phyloP scores from a whole-genome alignment of 495 filamentous ascomycete genomes.

The Choiromyces venosus region DNA sequence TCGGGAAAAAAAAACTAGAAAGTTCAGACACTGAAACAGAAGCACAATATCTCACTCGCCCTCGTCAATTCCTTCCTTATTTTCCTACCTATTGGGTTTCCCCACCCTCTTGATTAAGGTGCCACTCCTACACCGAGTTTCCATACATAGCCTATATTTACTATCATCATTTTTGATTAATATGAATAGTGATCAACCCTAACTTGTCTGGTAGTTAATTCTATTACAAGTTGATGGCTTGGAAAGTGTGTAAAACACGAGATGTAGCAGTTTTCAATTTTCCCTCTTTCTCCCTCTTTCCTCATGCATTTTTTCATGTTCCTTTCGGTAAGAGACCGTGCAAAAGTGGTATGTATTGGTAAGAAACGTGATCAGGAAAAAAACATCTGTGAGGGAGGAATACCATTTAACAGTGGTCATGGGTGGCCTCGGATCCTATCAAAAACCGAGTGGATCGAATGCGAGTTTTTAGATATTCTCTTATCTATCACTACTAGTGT shows the following conservation, averaged over 20 bases:
- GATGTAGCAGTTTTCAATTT: background rate
- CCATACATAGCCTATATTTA: background rate
- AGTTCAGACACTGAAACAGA: background rate
- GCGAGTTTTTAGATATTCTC: background rate
- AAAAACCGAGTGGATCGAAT: no score
- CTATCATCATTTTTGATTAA: background rate
- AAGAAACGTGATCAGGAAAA: background rate
- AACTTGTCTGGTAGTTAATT: background rate
- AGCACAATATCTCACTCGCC: background rate
- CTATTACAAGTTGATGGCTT: background rate
- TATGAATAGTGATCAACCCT: background rate
- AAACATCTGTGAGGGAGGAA: background rate
- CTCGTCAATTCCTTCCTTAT: background rate
- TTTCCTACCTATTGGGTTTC: background rate
- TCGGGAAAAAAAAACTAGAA: no score
- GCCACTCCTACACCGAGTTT: background rate
- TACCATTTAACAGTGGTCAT: background rate
- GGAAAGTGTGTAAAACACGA: background rate
- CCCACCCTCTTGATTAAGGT: background rate
- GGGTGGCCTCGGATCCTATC: no score
- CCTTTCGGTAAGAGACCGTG: background rate
- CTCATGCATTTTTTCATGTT: background rate
- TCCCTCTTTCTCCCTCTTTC: background rate
- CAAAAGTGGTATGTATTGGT: background rate
- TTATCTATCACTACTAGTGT: background rate